These are phyloP conservation scores for Pueraria montana DNA, from an alignment of 306 rosid species.

Conservation along the genomic window DNA sequence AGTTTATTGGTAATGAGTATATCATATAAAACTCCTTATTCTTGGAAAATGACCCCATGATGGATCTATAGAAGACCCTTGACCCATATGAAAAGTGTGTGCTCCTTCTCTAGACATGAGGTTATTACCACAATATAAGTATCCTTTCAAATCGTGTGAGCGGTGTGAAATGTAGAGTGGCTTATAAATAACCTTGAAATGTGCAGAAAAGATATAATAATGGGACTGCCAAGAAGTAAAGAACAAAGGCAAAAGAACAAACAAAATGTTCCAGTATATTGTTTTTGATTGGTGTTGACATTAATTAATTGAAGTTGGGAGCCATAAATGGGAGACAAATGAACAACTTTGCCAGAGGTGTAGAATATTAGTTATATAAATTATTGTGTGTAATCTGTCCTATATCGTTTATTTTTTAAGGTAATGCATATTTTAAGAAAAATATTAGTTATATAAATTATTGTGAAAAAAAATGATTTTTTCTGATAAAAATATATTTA, in stretches of 20 bases:
- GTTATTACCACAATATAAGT: neutral
- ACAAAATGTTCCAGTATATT: neutral
- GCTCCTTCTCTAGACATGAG: neutral
- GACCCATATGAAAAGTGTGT: slow-evolving; percentile 26
- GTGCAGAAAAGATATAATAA: neutral
- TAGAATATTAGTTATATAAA: neutral
- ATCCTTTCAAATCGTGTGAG: slow-evolving; percentile 6
- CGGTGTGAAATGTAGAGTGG: neutral
- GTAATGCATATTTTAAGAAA: too few species aligned
- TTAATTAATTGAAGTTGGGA: neutral
- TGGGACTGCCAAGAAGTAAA: slow-evolving; percentile 12
- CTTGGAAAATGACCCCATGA: slow-evolving; percentile 19
- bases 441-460: too few species aligned
- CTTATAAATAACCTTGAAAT: slow-evolving; percentile 2
- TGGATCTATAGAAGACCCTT: slow-evolving; percentile 34
- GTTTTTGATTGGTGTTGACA: neutral
- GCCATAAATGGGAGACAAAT: slow-evolving; percentile 14
- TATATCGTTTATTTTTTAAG: too few species aligned
- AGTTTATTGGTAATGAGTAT: neutral
- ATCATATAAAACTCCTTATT: neutral
- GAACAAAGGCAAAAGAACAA: slow-evolving; percentile 20
- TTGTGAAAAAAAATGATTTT: too few species aligned
- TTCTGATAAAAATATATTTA: too few species aligned
- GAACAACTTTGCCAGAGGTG: slow-evolving; percentile 29
- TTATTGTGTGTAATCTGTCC: too few species aligned